phyloP scores from a whole-genome alignment of 2,329 filamentous ascomycete genomes.

The Thermomyces lanuginosus region DNA sequence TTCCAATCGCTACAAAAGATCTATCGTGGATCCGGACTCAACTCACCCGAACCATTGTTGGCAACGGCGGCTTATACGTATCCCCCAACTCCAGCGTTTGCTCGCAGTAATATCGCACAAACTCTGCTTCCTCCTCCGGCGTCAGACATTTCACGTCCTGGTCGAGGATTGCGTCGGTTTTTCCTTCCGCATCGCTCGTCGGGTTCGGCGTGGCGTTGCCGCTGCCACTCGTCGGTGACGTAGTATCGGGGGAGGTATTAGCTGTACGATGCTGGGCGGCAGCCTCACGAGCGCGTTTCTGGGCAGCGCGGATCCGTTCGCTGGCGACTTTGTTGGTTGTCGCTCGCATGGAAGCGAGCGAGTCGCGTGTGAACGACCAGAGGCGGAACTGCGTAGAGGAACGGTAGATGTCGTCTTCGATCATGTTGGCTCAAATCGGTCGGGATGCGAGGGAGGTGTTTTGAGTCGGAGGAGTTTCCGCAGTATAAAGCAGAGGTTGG shows the following conservation, averaged over 20 bases:
- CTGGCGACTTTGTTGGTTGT: constrained; percentile 68
- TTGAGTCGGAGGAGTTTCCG: too few relatives aligned
- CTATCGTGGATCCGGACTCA: too few relatives aligned
- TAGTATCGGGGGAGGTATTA: too few relatives aligned
- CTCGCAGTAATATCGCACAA: constrained; percentile 65
- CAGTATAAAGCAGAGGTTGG: too few relatives aligned
- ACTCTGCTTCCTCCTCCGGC: constrained; percentile 61
- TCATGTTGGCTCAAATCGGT: constrained; percentile 41
- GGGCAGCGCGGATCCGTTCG: constrained; percentile 45
- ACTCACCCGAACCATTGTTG: constrained; percentile 42
- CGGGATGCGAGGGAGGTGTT: too few relatives aligned
- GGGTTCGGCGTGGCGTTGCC: constrained; percentile 18
- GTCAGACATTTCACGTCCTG: constrained; percentile 60
- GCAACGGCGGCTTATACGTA: constrained; percentile 40
- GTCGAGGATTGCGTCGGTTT: constrained; percentile 15
- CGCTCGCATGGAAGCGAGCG: constrained; percentile 53
- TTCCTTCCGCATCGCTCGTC: constrained; percentile 17
- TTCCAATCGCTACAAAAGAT: neutral
- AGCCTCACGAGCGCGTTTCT: constrained; percentile 32
- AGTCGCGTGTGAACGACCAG: constrained; percentile 74
- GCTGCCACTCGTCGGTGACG: constrained; percentile 16
- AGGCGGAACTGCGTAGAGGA: constrained; percentile 77
- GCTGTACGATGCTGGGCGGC: too few relatives aligned
- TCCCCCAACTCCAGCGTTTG: constrained; percentile 42
- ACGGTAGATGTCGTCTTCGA: constrained; percentile 82